These are phyloP conservation scores for Sarcodon aspratus DNA, from an alignment of 768 basidiomycete species.

Conservation along the genomic window DNA sequence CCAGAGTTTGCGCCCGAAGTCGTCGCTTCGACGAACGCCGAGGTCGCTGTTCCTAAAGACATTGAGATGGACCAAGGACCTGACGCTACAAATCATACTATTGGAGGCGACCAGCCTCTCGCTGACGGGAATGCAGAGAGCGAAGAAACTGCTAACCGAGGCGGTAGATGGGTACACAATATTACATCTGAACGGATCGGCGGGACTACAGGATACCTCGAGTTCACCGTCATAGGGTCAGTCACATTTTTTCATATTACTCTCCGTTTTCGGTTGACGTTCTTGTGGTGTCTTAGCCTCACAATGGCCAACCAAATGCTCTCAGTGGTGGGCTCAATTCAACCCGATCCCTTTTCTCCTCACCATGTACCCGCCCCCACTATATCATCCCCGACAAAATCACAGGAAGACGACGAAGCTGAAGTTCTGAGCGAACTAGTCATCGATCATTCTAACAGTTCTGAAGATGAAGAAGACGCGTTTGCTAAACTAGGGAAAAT, in stretches of 20 bases:
- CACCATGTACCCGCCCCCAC: slow-evolving; percentile 31
- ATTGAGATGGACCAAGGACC: slow-evolving; percentile 11
- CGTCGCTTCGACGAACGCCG: not conserved
- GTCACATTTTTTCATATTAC: slow-evolving; percentile 12
- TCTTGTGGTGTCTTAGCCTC: slow-evolving; percentile 32
- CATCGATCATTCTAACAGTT: slow-evolving; percentile 15
- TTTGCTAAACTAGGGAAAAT: slow-evolving; percentile 19
- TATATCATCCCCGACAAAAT: slow-evolving; percentile 4
- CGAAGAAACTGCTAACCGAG: slow-evolving; percentile 27
- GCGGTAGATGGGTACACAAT: slow-evolving; percentile 75
- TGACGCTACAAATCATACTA: slow-evolving; percentile 8
- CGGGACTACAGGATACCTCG: slow-evolving; percentile 49
- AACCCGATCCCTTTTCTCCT: slow-evolving; percentile 62
- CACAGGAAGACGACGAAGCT: slow-evolving; percentile 1
- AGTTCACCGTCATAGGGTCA: slow-evolving; percentile 86
- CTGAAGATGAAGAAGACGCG: slow-evolving; percentile 21
- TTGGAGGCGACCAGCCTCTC: no score
- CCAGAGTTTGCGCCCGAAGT: slow-evolving; percentile 45
- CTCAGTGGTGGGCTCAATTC: slow-evolving; percentile 77
- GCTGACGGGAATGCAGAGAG: no score
- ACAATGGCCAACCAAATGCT: slow-evolving; percentile 92
- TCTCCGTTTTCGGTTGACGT: not conserved
- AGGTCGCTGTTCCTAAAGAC: no score
- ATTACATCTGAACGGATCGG: slow-evolving; percentile 62
- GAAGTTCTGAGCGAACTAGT: slow-evolving; percentile 13